A percentile compares a stretch with the other conserved stretches of the same genome.
Conservation (phyloP, 164 flowering plant species). For the Nymphaea colorata region DNA sequence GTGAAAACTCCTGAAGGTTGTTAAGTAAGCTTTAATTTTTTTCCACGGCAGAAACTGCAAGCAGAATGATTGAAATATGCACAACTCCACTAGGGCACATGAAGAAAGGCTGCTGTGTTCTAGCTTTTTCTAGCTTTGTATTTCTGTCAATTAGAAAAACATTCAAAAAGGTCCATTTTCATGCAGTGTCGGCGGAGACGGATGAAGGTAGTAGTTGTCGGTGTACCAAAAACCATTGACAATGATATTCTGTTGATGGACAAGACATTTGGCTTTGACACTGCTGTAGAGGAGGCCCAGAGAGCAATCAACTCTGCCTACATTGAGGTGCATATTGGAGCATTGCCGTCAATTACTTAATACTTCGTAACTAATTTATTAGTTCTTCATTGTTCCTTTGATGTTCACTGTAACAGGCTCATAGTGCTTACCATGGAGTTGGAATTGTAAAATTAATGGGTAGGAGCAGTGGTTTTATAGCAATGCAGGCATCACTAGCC, state of each 20-base stretch:
- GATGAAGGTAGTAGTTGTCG: slow-evolving; percentile 71
- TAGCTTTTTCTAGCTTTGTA: too few species aligned
- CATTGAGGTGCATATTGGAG: slow-evolving; percentile 50
- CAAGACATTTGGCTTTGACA: slow-evolving; percentile 93
- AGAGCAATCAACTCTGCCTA: slow-evolving; percentile 93
- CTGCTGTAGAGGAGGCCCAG: slow-evolving; percentile 93
- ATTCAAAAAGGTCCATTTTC: background rate
- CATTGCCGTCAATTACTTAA: background rate
- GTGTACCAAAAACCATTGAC: slow-evolving; percentile 95
- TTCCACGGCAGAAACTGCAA: too few species aligned
- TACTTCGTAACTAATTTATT: background rate
- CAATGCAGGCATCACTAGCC: slow-evolving; percentile 89
- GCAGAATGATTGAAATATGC: too few species aligned
- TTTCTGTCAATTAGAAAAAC: too few species aligned
- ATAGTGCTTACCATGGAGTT: slow-evolving; percentile 91
- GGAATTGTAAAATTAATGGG: slow-evolving; percentile 96
- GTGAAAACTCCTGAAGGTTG: too few species aligned
- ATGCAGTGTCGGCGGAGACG: slow-evolving; percentile 54
- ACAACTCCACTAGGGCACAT: too few species aligned
- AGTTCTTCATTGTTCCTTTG: background rate
- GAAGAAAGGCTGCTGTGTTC: too few species aligned
- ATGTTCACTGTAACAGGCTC: slow-evolving; percentile 42
- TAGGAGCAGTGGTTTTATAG: slow-evolving; percentile 88
- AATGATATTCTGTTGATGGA: slow-evolving; percentile 89
- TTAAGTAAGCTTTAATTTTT: too few species aligned